Conservation (phyloP, 768 basidiomycete genomes). For the Lactifluus rugatus region DNA sequence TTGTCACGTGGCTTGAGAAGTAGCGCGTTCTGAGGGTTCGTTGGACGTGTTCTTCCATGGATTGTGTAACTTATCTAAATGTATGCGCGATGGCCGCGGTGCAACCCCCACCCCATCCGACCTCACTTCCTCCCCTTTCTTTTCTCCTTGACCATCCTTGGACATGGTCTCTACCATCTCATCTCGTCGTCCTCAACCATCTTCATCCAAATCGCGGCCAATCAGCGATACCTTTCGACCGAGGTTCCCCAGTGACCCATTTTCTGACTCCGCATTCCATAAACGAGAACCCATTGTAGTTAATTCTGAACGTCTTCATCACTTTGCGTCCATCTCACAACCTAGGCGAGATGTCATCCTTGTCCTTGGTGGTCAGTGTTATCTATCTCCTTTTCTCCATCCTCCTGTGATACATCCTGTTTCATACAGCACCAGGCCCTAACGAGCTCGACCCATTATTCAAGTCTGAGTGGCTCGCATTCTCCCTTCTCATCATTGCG, state of each 20-base stretch:
- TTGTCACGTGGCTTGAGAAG: no score
- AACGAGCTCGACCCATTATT: conserved; percentile 29
- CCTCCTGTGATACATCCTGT: background rate
- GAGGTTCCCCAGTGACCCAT: conserved; percentile 29
- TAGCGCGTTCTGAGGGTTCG: no score
- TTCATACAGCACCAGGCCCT: conserved; percentile 7
- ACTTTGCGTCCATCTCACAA: conserved; percentile 15
- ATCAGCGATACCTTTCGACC: conserved; percentile 26
- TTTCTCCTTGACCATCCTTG: background rate
- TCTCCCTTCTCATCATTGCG: conserved; percentile 32
- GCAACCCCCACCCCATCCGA: background rate
- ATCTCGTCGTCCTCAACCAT: background rate
- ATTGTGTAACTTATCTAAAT: no score
- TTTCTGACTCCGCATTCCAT: conserved; percentile 21
- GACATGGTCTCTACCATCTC: background rate
- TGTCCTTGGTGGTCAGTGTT: conserved; percentile 30
- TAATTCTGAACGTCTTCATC: conserved; percentile 22
- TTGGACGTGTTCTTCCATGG: no score
- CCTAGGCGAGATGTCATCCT: conserved; percentile 29
- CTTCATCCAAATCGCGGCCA: background rate
- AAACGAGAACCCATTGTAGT: conserved; percentile 25
- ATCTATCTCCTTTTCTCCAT: background rate
- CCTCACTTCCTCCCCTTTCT: background rate
- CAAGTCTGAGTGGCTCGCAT: conserved; percentile 27
- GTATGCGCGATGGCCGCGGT: background rate